phyloP scores from a whole-genome alignment of 164 flowering plant species.

The Chimonanthus praecox region DNA sequence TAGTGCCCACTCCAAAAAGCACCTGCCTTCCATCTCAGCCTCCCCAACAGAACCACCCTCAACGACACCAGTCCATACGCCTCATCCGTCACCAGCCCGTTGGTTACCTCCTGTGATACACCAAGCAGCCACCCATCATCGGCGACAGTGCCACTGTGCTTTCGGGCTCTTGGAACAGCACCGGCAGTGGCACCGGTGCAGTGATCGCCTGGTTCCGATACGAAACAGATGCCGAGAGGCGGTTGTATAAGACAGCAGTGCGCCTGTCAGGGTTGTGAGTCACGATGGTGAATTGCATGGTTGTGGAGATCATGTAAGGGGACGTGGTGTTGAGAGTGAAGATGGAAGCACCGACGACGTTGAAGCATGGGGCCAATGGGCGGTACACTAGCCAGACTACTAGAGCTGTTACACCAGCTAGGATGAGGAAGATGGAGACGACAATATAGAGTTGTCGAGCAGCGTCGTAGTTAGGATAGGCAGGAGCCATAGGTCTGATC shows the following conservation, averaged over 20 bases:
- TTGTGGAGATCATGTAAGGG: constrained; percentile 42
- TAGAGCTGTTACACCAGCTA: constrained; percentile 51
- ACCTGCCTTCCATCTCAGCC: constrained; percentile 66
- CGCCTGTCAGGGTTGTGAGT: constrained; percentile 70
- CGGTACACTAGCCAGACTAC: constrained; percentile 63
- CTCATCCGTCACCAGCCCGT: constrained; percentile 50
- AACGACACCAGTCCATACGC: constrained; percentile 59
- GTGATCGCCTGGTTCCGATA: constrained; percentile 65
- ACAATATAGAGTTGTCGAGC: constrained; percentile 22
- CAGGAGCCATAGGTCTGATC: background rate
- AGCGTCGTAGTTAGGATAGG: background rate
- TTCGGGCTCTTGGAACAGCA: constrained; percentile 37
- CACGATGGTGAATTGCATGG: constrained; percentile 69
- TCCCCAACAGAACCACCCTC: constrained; percentile 59
- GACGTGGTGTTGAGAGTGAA: constrained; percentile 52
- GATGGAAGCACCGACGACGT: constrained; percentile 53
- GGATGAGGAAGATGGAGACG: constrained; percentile 40
- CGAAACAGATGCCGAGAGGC: constrained; percentile 40
- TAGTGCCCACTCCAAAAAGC: constrained; percentile 34
- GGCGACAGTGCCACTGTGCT: constrained; percentile 64
- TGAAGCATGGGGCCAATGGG: constrained; percentile 64
- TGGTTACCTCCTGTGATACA: constrained; percentile 48
- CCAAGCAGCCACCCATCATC: constrained; percentile 36
- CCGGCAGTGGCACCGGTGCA: constrained; percentile 48
- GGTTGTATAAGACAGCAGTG: constrained; percentile 52